These are phyloP conservation scores for Mortierella sp. DNA, from an alignment of 371 early-diverging fungal species.

Conservation along the genomic window DNA sequence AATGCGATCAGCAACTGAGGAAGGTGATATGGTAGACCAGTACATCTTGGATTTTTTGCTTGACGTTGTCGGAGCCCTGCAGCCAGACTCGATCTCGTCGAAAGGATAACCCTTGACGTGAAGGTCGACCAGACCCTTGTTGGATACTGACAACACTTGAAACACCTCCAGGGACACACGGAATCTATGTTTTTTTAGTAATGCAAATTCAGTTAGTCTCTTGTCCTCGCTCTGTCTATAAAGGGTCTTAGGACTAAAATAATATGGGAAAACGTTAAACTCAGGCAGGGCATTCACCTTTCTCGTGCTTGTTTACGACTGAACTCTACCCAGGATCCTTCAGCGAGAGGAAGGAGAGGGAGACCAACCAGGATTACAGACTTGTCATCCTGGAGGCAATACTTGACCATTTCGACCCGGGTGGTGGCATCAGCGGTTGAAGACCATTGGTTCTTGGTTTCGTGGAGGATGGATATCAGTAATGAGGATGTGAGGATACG, in stretches of 20 bases:
- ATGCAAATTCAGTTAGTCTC: neutral
- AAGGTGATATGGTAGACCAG: neutral
- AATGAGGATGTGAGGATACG: slow-evolving; percentile 1
- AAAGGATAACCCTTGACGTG: neutral
- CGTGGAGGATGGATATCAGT: neutral
- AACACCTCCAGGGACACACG: neutral
- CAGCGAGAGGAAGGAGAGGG: slow-evolving; percentile 21
- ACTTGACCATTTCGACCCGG: slow-evolving; percentile 9
- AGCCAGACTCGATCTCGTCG: neutral
- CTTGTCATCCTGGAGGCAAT: slow-evolving; percentile 13
- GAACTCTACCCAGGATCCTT: slow-evolving; percentile 19
- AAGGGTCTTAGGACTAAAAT: no score
- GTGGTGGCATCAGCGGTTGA: neutral
- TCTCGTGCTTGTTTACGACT: neutral
- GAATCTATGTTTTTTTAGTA: neutral
- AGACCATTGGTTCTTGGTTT: neutral
- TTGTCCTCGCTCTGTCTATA: neutral
- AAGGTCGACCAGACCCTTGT: neutral
- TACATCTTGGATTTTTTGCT: neutral
- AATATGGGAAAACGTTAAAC: neutral
- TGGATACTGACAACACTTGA: neutral
- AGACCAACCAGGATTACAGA: slow-evolving; percentile 15
- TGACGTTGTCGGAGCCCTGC: neutral
- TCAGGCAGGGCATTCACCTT: neutral
- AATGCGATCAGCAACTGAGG: neutral